phyloP scores from a whole-genome alignment of 2,329 filamentous ascomycete species.

The Pyricularia pennisetigena region DNA sequence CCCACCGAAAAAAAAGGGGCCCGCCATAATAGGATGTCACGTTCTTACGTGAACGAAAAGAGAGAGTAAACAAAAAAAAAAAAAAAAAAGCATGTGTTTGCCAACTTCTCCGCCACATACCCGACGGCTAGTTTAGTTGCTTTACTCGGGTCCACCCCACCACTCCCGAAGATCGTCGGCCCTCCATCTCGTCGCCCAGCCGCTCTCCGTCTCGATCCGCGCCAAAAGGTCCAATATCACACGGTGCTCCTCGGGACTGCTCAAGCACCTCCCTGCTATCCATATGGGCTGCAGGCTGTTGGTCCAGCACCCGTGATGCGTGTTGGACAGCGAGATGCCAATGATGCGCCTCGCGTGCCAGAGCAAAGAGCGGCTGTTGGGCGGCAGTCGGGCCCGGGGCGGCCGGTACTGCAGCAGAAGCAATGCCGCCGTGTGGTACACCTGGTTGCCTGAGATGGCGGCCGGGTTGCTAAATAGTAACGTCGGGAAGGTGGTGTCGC shows the following conservation, averaged over 20 bases:
- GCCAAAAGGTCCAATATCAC: constrained; percentile 27
- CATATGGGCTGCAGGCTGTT: constrained; percentile 44
- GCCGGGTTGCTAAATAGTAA: neutral
- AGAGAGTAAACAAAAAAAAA: too few species aligned
- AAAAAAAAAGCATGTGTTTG: neutral
- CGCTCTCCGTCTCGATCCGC: constrained; percentile 34
- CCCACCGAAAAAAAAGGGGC: too few species aligned
- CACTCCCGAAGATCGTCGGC: constrained; percentile 32
- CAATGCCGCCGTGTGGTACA: neutral
- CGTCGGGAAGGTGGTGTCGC: neutral
- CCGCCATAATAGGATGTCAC: too few species aligned
- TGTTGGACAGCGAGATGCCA: constrained; percentile 40
- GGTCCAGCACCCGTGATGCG: constrained; percentile 41
- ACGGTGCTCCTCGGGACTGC: constrained; percentile 30
- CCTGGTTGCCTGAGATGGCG: neutral
- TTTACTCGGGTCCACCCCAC: constrained; percentile 14
- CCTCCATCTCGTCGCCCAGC: constrained; percentile 40
- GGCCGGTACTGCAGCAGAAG: neutral
- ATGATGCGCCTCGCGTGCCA: constrained; percentile 24
- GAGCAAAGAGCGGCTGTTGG: neutral
- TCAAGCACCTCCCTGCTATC: constrained; percentile 42
- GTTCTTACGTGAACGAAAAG: too few species aligned
- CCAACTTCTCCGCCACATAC: neutral
- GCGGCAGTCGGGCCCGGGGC: neutral
- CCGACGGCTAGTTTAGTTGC: neutral